These are phyloP conservation scores for Neohortaea acidophila DNA, from an alignment of 495 filamentous ascomycete genomes.

Conservation along the genomic window DNA sequence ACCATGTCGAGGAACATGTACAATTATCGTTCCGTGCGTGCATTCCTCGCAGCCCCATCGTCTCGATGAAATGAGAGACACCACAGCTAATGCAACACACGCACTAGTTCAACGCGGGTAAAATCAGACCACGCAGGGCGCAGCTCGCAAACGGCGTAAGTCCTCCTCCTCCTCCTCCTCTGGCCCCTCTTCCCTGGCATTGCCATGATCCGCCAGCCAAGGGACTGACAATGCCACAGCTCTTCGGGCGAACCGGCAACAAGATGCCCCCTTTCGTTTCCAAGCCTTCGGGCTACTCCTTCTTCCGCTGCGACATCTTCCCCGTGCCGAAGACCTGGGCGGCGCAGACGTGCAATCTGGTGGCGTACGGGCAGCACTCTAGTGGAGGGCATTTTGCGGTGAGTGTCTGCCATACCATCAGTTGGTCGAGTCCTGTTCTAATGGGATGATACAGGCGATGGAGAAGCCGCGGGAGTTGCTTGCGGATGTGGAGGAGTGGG, in stretches of 20 bases:
- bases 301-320: slow-evolving; percentile 40
- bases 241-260: background rate
- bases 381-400: slow-evolving; percentile 48
- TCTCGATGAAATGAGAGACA: background rate
- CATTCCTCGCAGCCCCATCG: no score
- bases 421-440: no score
- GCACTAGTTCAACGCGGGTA: slow-evolving; percentile 12
- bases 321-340: slow-evolving; percentile 38
- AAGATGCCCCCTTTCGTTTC: background rate
- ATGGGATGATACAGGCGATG: slow-evolving; percentile 25
- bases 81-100: background rate
- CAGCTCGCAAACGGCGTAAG: slow-evolving; percentile 8
- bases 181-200: slow-evolving; percentile 33
- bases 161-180: slow-evolving; percentile 11
- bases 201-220: background rate
- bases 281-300: slow-evolving; percentile 45
- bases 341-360: slow-evolving; percentile 33
- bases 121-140: slow-evolving; percentile 15
- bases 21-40: slow-evolving; percentile 30
- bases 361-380: slow-evolving; percentile 33
- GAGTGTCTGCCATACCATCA: background rate
- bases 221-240: no score
- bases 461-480: slow-evolving; percentile 40
- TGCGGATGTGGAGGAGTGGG: slow-evolving; percentile 43
- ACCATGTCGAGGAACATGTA: slow-evolving; percentile 45